Conservation (phyloP, 148 eudicot species). For the Persicaria maculosa region DNA sequence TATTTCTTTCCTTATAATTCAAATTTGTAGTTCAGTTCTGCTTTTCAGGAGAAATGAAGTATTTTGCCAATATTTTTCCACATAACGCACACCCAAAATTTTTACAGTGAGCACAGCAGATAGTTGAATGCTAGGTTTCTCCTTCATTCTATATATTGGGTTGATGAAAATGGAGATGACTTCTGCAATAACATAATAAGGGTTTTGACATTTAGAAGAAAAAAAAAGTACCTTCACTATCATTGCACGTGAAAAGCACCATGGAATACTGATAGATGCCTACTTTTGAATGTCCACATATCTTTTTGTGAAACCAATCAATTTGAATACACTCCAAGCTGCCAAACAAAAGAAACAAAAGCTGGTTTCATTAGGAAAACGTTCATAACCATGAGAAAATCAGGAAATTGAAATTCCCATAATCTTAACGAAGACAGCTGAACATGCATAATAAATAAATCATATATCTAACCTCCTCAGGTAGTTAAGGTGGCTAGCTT, state of each 20-base stretch:
- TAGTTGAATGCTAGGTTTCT: not conserved
- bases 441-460: not conserved
- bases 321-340: constrained; percentile 68
- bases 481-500: constrained; percentile 17
- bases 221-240: constrained; percentile 30
- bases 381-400: constrained; percentile 14
- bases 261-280: constrained; percentile 50
- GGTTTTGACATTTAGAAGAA: not conserved
- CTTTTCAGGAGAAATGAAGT: constrained; percentile 2
- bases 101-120: not conserved
- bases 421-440: not conserved
- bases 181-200: not conserved
- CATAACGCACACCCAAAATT: not conserved
- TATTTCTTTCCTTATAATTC: not conserved
- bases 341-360: constrained; percentile 28
- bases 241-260: constrained; percentile 40
- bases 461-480: constrained; percentile 40
- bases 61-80: not conserved
- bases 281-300: constrained; percentile 39
- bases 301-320: constrained; percentile 32
- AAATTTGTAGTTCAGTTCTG: not conserved
- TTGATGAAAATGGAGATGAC: not conserved
- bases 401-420: not conserved
- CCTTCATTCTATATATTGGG: not conserved
- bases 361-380: not conserved